phyloP scores from a whole-genome alignment of 208 protist genomes.

The Naegleria gruberi region DNA sequence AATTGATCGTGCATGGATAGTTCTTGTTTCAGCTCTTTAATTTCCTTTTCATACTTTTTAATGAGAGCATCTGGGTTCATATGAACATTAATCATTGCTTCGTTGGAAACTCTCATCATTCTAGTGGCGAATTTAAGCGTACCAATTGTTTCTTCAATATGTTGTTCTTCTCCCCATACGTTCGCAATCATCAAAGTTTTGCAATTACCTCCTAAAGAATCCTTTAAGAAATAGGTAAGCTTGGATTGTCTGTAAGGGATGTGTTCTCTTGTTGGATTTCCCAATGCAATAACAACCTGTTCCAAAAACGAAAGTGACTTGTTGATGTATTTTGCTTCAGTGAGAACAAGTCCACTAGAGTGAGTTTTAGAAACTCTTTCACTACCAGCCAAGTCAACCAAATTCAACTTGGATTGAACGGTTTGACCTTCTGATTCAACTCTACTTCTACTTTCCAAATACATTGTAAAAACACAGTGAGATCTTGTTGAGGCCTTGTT shows the following conservation, averaged over 20 bases:
- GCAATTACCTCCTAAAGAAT: constrained; percentile 56
- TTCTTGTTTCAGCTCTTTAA: constrained; percentile 67
- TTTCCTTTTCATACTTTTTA: constrained; percentile 62
- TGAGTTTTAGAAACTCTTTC: constrained; percentile 52
- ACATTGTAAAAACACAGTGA: constrained; percentile 73
- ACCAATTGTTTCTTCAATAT: constrained; percentile 39
- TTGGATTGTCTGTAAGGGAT: constrained; percentile 72
- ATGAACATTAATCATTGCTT: constrained; percentile 51
- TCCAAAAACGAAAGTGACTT: constrained; percentile 75
- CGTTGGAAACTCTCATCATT: constrained; percentile 66
- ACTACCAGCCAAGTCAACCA: constrained; percentile 79
- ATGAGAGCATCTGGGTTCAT: constrained; percentile 58
- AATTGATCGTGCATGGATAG: constrained; percentile 79
- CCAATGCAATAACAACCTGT: constrained; percentile 70
- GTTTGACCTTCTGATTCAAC: constrained; percentile 53
- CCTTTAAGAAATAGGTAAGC: constrained; percentile 53
- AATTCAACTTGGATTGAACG: constrained; percentile 56
- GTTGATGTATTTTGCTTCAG: constrained; percentile 50
- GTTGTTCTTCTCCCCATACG: constrained; percentile 31
- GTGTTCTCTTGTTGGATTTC: constrained; percentile 33
- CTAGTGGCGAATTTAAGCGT: constrained; percentile 36
- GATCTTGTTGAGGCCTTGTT: constrained; percentile 47
- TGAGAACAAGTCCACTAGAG: background rate
- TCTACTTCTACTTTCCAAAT: constrained; percentile 52
- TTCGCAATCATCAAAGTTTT: constrained; percentile 43